Evolutionary conservation across 2,329 filamentous ascomycete genomes (phyloP).

Genomic region (Pseudogymnoascus pannorum): DNA sequence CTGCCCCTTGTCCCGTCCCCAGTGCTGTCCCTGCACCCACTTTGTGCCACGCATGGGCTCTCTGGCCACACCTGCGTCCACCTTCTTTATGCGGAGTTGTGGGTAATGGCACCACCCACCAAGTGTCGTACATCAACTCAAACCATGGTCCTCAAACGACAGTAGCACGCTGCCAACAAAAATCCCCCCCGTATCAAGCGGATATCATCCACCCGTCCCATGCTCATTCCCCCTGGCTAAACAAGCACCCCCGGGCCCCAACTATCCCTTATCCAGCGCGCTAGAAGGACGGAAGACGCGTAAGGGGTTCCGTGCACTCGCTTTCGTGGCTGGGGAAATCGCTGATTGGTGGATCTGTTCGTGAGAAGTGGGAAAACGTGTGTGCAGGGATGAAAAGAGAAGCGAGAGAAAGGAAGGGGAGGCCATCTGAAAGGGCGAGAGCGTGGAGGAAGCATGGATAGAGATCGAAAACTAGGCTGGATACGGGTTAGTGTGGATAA

Average conservation of each 20-base stretch:
- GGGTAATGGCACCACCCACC: neutral
- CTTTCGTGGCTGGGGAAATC: neutral
- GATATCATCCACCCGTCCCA: conserved; percentile 1
- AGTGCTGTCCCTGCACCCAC: neutral
- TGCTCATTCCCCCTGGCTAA: neutral
- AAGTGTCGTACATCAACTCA: neutral
- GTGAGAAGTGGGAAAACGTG: neutral
- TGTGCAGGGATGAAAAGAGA: neutral
- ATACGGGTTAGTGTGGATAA: neutral
- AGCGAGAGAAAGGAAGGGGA: too few species aligned
- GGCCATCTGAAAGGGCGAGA: neutral
- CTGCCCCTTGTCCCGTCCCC: neutral
- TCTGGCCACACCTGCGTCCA: neutral
- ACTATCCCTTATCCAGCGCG: neutral
- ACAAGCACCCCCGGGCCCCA: neutral
- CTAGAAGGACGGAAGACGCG: conserved; percentile 5
- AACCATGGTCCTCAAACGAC: neutral
- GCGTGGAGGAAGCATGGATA: neutral
- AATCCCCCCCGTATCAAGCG: neutral
- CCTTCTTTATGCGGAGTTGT: conserved; percentile 3
- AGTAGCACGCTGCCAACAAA: neutral
- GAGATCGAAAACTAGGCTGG: neutral
- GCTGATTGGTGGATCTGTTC: neutral
- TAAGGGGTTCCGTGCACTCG: conserved; percentile 1
- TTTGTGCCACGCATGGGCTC: neutral